Conservation (phyloP, 2,329 filamentous ascomycete genomes). For the Botryotinia narcissicola region DNA sequence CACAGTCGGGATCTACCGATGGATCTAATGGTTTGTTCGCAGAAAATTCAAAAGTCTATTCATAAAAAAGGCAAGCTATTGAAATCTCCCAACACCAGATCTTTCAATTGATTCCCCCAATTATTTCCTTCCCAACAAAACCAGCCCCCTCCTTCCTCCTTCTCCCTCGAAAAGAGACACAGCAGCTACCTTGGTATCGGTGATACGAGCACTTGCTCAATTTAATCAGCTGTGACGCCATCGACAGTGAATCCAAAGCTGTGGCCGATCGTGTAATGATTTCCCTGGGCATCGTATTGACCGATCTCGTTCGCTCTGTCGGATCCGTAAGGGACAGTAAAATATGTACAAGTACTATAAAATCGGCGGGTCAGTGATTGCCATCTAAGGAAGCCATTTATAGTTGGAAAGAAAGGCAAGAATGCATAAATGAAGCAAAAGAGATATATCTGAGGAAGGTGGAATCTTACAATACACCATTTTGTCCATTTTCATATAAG, state of each 20-base stretch:
- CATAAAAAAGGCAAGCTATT: neutral
- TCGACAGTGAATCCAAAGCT: slow-evolving; percentile 24
- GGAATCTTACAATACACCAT: slow-evolving; percentile 35
- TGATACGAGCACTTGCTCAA: neutral
- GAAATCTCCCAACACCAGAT: neutral
- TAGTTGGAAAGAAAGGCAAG: neutral
- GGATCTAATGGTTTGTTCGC: neutral
- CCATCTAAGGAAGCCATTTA: neutral
- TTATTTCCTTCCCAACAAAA: neutral
- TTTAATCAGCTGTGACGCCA: neutral
- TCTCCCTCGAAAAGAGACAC: neutral
- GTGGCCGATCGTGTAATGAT: slow-evolving; percentile 30
- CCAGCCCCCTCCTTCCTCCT: neutral
- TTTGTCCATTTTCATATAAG: slow-evolving; percentile 39
- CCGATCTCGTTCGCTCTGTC: slow-evolving; percentile 25
- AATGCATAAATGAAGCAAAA: neutral
- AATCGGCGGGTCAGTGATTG: neutral
- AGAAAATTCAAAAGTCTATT: neutral
- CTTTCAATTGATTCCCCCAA: neutral
- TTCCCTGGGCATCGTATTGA: slow-evolving; percentile 25
- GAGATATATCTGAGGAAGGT: neutral
- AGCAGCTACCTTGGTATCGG: neutral
- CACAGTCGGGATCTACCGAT: neutral
- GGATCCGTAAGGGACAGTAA: slow-evolving; percentile 38
- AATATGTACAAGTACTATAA: slow-evolving; percentile 40